Conservation (phyloP, 805 yeast species). For the Yarrowia sp. region DNA sequence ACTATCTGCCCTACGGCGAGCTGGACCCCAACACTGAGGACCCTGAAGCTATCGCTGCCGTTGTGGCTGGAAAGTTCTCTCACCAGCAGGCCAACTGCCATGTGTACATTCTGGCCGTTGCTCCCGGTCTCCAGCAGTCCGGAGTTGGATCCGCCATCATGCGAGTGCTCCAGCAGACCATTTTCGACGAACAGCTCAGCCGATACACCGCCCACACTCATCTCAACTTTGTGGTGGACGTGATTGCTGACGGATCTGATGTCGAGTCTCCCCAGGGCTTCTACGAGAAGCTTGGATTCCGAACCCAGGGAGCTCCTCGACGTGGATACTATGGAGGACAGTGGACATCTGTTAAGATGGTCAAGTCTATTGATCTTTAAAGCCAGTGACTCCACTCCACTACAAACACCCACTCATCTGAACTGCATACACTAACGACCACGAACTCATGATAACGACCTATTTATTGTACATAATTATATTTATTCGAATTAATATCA, state of each 20-base stretch:
- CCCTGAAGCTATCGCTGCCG: constrained; percentile 23
- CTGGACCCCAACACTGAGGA: constrained; percentile 22
- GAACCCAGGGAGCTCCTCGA: constrained; percentile 20
- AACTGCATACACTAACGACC: constrained; percentile 2
- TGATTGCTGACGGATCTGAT: constrained; percentile 8
- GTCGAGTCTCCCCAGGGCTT: constrained; percentile 21
- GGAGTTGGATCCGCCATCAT: constrained; percentile 25
- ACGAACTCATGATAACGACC: background rate
- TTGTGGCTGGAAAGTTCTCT: constrained; percentile 18
- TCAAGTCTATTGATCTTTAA: constrained; percentile 18
- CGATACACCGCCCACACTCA: constrained; percentile 23
- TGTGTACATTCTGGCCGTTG: constrained; percentile 25
- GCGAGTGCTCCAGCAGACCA: constrained; percentile 23
- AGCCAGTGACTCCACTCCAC: background rate
- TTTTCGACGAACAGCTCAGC: constrained; percentile 17
- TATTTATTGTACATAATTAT: constrained; percentile 17
- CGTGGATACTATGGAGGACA: constrained; percentile 20
- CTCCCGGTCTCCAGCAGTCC: constrained; percentile 25
- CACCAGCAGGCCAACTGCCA: constrained; percentile 25
- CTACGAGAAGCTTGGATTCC: constrained; percentile 22
- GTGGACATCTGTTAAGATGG: constrained; percentile 23
- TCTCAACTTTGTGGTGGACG: constrained; percentile 24
- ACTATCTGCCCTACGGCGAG: constrained; percentile 24
- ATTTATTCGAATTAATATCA: background rate
- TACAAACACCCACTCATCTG: background rate